Percentiles rank a stretch among this genome's conserved stretches.
Evolutionary conservation across 768 basidiomycete genomes (phyloP).

Genomic region (Harrya chromipes): DNA sequence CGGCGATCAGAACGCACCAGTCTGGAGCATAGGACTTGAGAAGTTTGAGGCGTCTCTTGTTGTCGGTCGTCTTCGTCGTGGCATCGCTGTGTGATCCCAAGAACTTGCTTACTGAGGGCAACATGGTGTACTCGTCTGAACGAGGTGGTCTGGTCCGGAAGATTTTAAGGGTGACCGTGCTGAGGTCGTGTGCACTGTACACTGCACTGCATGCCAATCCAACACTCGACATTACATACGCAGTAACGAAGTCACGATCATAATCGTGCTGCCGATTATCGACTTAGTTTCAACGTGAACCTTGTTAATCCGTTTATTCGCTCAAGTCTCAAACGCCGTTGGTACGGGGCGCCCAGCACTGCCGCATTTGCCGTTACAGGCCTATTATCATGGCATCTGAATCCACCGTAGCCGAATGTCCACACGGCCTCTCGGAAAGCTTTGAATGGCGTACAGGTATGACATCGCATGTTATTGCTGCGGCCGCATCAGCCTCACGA

Average conservation of each 20-base stretch:
- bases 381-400: constrained; percentile 17
- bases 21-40: constrained; percentile 70
- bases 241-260: too few species aligned
- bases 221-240: too few species aligned
- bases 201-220: too few species aligned
- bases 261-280: too few species aligned
- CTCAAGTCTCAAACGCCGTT: too few species aligned
- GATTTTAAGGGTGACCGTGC: background rate
- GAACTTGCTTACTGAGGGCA: constrained; percentile 4
- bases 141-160: background rate
- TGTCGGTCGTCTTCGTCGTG: constrained; percentile 20
- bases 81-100: constrained; percentile 3
- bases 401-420: constrained; percentile 3
- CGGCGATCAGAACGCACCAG: constrained; percentile 47
- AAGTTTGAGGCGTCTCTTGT: constrained; percentile 37
- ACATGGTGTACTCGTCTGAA: constrained; percentile 12
- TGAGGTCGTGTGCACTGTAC: too few species aligned
- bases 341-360: background rate
- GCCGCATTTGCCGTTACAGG: background rate
- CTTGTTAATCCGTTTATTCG: too few species aligned
- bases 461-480: background rate
- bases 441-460: constrained; percentile 57
- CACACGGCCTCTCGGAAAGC: constrained; percentile 14
- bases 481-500: constrained; percentile 1
- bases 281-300: too few species aligned